phyloP scores from a whole-genome alignment of 1,284 basidiomycete species.

The Microbotryum silenes-acaulis region DNA sequence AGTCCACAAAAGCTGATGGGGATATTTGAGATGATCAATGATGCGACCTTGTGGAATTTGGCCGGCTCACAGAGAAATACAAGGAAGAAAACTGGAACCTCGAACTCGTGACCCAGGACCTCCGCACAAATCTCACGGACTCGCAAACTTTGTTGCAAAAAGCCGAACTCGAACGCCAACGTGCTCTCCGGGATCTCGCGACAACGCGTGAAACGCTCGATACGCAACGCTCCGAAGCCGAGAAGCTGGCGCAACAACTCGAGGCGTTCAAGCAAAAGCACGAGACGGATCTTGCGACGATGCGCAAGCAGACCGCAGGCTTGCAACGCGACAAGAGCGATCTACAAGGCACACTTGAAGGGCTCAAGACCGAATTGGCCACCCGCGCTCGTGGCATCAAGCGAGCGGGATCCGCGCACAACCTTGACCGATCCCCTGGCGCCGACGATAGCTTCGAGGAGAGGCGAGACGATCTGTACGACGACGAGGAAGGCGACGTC shows the following conservation, averaged over 20 bases:
- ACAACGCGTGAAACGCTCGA: constrained; percentile 69
- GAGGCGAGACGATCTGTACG: constrained; percentile 53
- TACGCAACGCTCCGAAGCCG: constrained; percentile 75
- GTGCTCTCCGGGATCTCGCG: constrained; percentile 66
- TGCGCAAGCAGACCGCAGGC: constrained; percentile 76
- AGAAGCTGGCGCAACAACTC: constrained; percentile 58
- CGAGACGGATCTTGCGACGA: constrained; percentile 81
- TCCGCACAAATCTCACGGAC: constrained; percentile 62
- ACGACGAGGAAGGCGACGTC: constrained; percentile 47
- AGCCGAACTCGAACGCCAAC: constrained; percentile 72
- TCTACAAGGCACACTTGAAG: constrained; percentile 65
- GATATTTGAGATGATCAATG: constrained; percentile 11
- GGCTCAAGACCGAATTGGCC: constrained; percentile 62
- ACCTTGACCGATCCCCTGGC: neutral
- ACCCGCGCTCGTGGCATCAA: constrained; percentile 39
- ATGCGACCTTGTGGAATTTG: constrained; percentile 1
- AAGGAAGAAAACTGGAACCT: constrained; percentile 99
- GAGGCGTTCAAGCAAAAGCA: constrained; percentile 80
- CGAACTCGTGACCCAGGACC: constrained; percentile 83
- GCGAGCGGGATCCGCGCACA: constrained; percentile 16
- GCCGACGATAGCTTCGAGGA: constrained; percentile 33
- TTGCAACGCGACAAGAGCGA: constrained; percentile 87
- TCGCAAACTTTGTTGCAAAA: constrained; percentile 60
- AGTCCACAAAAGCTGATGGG: constrained; percentile 33
- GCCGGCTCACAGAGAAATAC: constrained; percentile 59